Evolutionary conservation across 495 filamentous ascomycete species (phyloP).

Genomic region (Aspergillus bridgeri): DNA sequence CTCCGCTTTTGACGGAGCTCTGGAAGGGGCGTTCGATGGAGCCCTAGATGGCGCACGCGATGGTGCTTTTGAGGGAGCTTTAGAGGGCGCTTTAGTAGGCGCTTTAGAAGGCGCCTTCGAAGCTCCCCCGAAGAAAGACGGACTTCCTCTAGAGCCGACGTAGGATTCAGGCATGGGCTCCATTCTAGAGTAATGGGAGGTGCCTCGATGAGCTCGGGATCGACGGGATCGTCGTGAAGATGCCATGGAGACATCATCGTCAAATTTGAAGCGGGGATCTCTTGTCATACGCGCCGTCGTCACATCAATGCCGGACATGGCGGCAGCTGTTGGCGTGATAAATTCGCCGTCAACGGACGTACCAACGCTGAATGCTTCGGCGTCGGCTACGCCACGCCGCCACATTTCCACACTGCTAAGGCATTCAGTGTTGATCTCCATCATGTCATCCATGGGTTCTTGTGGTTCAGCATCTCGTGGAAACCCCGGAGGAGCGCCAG

Average conservation of each 20-base stretch:
- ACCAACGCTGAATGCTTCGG: slow-evolving; percentile 52
- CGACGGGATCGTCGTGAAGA: slow-evolving; percentile 39
- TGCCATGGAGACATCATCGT: slow-evolving; percentile 32
- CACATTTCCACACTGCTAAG: slow-evolving; percentile 73
- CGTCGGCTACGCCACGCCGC: slow-evolving; percentile 79
- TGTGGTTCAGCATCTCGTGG: slow-evolving; percentile 7
- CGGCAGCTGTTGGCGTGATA: slow-evolving; percentile 73
- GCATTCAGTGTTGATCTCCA: slow-evolving; percentile 52
- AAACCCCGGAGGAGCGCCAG: slow-evolving; percentile 3
- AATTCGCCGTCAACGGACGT: slow-evolving; percentile 82
- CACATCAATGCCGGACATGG: slow-evolving; percentile 51
- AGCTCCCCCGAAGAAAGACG: slow-evolving; percentile 1
- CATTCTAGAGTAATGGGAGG: not conserved
- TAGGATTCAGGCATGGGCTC: not conserved
- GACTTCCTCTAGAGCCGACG: not conserved
- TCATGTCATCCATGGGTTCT: slow-evolving; percentile 53
- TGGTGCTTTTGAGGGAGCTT: slow-evolving; percentile 19
- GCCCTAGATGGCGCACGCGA: slow-evolving; percentile 17
- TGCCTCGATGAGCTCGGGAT: slow-evolving; percentile 21
- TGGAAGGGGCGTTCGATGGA: slow-evolving; percentile 18
- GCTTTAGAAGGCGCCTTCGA: slow-evolving; percentile 4
- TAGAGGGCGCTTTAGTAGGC: not conserved
- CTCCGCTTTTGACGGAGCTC: slow-evolving; percentile 22
- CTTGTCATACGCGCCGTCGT: slow-evolving; percentile 32
- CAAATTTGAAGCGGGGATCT: slow-evolving; percentile 40